Base-by-base conservation (phyloP, 495 filamentous ascomycete species). In the Talaromyces trachyspermus region DNA sequence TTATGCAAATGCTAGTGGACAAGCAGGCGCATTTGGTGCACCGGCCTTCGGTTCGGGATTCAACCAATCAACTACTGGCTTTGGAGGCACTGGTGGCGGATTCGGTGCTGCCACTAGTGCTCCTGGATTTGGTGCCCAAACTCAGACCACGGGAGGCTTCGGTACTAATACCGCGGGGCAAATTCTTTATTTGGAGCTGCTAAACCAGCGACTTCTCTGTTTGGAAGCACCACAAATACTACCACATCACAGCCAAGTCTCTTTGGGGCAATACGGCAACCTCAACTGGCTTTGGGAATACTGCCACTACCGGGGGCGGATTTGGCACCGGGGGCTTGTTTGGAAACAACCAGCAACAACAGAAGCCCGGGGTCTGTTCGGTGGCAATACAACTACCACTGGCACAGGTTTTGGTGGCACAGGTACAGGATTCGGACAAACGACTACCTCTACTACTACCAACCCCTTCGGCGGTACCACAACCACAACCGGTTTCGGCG, bases 21-120 rank as follows among this genome's bases (percentile, higher is more conserved):
- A 87, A 58, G 77, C 84, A 33, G 88, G 88, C 25, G 86, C 84
- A 4, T 98, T 98, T 58, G 92, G 92, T 5, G 53, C 66, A 3
- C 65, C 70, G 32, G 66, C 64, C 25, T 74, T 71, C 40, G 63
- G 66, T 15, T 51, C 57, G 14, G 44, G 33, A 8, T 54, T 43
- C 19, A 51, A 30, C 41, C 30, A 35, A 19, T 24, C 25, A 27
- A 26, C 25, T 40, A 61, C 49, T 1, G 53, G 62, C 7, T 76
- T 77, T 51, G 74, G 72, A 15, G 61, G 59, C 35, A 64, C 58
- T 29, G 60, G 70, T 33, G 76, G 70, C 30, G 69, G 75, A n/a
- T 79, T 83, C 45, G 81, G 78, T 49, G 70, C 55, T 44, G 65
- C 44, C 63, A 80, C 66, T 52, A 75, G 54, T 54, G 71, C 59